phyloP scores from a whole-genome alignment of 345 rosid genomes.

The Euphorbia lathyris region DNA sequence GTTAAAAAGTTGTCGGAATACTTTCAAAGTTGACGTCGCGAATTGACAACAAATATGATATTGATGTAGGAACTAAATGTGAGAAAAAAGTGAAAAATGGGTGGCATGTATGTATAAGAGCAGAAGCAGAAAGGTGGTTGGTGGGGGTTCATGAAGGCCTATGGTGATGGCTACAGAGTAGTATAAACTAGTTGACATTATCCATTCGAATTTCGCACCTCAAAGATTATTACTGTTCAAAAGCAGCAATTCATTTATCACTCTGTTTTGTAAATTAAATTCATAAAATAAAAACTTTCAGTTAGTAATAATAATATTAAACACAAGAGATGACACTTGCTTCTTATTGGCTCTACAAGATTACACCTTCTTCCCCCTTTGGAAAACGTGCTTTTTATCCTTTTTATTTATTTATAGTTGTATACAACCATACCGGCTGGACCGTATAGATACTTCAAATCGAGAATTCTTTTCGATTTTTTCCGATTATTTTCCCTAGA shows the following conservation, averaged over 20 bases:
- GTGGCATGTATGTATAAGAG: background rate
- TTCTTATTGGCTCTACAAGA: conserved; percentile 5
- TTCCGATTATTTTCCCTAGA: too few species aligned
- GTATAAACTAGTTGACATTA: background rate
- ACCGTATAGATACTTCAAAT: too few species aligned
- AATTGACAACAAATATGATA: background rate
- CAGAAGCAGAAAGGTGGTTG: background rate
- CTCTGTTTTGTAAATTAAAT: too few species aligned
- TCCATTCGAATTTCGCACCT: conserved; percentile 9
- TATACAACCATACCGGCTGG: too few species aligned
- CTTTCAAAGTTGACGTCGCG: too few species aligned
- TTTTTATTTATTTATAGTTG: background rate
- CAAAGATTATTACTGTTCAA: background rate
- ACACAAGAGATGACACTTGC: background rate
- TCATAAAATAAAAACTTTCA: too few species aligned
- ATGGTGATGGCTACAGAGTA: background rate
- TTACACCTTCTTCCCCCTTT: conserved; percentile 14
- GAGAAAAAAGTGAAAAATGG: background rate
- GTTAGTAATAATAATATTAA: too few species aligned
- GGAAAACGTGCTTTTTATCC: conserved; percentile 5
- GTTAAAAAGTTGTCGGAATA: too few species aligned
- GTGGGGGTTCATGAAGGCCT: background rate
- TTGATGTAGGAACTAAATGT: background rate
- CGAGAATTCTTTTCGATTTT: too few species aligned
- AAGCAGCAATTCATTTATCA: background rate